Percentiles rank a stretch among this genome's conserved stretches.
These are phyloP conservation scores for Trifolium subterraneum DNA, from an alignment of 306 rosid species.

Conservation along the genomic window DNA sequence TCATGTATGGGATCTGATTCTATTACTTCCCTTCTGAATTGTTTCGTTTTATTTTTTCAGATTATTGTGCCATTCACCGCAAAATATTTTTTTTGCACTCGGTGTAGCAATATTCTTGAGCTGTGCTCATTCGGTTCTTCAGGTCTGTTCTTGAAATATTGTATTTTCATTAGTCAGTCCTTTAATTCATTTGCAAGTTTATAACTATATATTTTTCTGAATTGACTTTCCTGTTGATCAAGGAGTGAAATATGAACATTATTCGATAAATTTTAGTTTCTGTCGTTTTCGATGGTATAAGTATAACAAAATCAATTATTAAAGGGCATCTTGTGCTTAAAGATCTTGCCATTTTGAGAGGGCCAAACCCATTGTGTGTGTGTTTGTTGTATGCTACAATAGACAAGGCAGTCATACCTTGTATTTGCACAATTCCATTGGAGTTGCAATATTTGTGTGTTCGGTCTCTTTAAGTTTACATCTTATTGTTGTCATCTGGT, in stretches of 20 bases:
- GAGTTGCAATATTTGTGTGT: neutral
- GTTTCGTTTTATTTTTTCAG: constrained; percentile 55
- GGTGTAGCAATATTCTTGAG: constrained; percentile 98
- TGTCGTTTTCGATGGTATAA: constrained; percentile 8
- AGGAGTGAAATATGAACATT: constrained; percentile 21
- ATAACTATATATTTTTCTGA: neutral
- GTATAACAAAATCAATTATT: constrained; percentile 17
- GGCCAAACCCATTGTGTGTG: too few relatives aligned
- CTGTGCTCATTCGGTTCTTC: constrained; percentile 99
- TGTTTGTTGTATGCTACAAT: too few relatives aligned
- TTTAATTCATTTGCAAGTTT: constrained; percentile 26
- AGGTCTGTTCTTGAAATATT: constrained; percentile 47
- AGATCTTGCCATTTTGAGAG: constrained; percentile 25
- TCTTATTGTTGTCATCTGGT: neutral
- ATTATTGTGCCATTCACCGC: constrained; percentile 99
- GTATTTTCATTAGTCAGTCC: constrained; percentile 11
- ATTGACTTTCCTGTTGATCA: constrained; percentile 12
- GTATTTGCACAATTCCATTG: too few relatives aligned
- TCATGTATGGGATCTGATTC: constrained; percentile 11
- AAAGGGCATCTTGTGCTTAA: neutral
- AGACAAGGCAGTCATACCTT: too few relatives aligned
- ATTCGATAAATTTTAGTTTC: constrained; percentile 3
- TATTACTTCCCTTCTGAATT: constrained; percentile 22
- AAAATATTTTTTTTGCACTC: constrained; percentile 91
- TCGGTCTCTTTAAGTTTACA: constrained; percentile 4